Evolutionary conservation across 129 eudicot species (phyloP).

Genomic region (Centrapalus pauciflorus): DNA sequence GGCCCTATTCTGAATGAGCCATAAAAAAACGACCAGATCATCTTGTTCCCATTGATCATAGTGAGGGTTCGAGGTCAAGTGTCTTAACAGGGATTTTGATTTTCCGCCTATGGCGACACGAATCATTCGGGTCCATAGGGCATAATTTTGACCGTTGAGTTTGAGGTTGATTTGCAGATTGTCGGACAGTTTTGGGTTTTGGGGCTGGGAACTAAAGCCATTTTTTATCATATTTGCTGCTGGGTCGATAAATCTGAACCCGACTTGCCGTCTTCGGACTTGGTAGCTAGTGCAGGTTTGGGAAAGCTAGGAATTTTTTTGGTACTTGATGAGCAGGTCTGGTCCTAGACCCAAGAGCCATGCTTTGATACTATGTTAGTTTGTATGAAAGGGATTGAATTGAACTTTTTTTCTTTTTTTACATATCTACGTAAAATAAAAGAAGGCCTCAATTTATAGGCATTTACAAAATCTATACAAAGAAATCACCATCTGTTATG

Average conservation of each 20-base stretch:
- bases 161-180: no score
- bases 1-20: slow-evolving; percentile 9
- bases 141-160: neutral
- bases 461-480: no score
- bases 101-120: neutral
- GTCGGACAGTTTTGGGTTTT: neutral
- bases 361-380: no score
- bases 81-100: neutral
- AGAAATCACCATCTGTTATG: no score
- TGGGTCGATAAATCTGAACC: neutral
- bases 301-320: no score
- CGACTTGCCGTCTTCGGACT: neutral
- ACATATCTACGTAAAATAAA: no score
- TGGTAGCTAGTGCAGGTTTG: no score
- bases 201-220: neutral
- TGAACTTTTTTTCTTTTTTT: no score
- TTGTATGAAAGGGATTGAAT: no score
- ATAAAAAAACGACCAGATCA: neutral
- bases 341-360: no score
- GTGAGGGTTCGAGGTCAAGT: neutral
- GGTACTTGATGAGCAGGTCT: no score
- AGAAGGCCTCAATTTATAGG: no score
- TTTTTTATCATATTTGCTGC: neutral
- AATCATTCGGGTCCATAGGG: neutral
- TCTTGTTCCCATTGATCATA: slow-evolving; percentile 5